Evolutionary conservation across 108 stramenopile species (phyloP), one percentile per base, ranked within the genome.

Genomic region (Discostella pseudostelligera): DNA sequence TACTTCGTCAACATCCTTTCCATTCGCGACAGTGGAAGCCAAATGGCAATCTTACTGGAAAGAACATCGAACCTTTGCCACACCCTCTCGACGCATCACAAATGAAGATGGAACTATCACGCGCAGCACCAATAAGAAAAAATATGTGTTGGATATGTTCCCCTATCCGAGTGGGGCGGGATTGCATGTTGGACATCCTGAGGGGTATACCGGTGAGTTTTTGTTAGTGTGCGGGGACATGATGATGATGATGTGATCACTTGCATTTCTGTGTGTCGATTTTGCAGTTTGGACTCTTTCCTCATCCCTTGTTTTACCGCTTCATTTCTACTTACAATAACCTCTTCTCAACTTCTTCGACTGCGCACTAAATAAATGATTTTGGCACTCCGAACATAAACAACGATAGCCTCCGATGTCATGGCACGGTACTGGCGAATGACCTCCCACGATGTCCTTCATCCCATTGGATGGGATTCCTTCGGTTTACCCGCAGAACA

Each of bases 391-490:
- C n/a, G n/a, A n/a, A n/a, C n/a, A n/a, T n/a, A n/a, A n/a, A 61
- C 56, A 44, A 44, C n/a, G 14, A 62, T 74, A 83, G 96, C 97
- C 8, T 94, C 96, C 25, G 99, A 99, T 78, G 84, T 96, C 43
- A 96, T 98, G 96, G 77, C 97, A n/a, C 90, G 99, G 8, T 98
- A 96, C 69, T 97, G 89, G 90, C 86, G 99, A 46, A 97, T 97
- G 96, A 89, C 84, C 24, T 91, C 87, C 12, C 87, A 88, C 69
- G 96, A 97, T 70, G 99, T 99, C 35, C 83, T 99, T 37, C 97
- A 98, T 74, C 99, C 99, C 24, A 99, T 99, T 67, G 99, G 99
- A 13, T 99, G 97, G 97, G 99, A 99, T 74, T 93, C 96, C n/a
- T 99, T 98, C 80, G 99, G 99, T 20, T 82, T 99, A 39, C 99